These are phyloP conservation scores for Rhododendron griersonianum DNA, from an alignment of 148 eudicot species.

Conservation along the genomic window DNA sequence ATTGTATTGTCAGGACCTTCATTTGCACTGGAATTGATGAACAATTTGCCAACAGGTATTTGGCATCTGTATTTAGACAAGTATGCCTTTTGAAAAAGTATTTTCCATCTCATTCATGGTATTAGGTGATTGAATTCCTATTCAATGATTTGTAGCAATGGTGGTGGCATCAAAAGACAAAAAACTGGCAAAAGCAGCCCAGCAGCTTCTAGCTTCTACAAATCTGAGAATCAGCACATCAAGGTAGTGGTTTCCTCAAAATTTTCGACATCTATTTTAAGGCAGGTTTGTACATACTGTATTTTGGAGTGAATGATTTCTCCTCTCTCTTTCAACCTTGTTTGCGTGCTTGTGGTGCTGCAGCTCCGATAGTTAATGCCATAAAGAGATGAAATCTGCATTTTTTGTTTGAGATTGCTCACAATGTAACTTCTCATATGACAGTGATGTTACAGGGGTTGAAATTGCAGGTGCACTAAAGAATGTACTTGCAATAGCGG, in stretches of 20 bases:
- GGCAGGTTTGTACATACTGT: neutral
- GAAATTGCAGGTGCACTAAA: constrained; percentile 97
- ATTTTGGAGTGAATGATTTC: neutral
- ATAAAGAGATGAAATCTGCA: neutral
- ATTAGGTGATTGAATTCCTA: neutral
- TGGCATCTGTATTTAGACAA: constrained; percentile 15
- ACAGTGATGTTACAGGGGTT: constrained; percentile 99
- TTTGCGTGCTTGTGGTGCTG: neutral
- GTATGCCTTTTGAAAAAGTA: constrained; percentile 3
- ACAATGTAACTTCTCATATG: constrained; percentile 55
- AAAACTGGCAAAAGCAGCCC: constrained; percentile 73
- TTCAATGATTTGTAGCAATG: constrained; percentile 52
- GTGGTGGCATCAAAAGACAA: constrained; percentile 96
- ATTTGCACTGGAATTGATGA: constrained; percentile 83
- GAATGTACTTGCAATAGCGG: constrained; percentile 93
- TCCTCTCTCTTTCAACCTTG: constrained; percentile 28
- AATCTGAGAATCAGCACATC: constrained; percentile 82
- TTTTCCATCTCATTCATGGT: neutral
- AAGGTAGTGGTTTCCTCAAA: constrained; percentile 36
- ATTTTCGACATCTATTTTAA: neutral
- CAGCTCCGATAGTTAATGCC: neutral
- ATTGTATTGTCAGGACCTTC: constrained; percentile 94
- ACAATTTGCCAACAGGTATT: constrained; percentile 84
- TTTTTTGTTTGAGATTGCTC: constrained; percentile 7
- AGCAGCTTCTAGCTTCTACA: constrained; percentile 87